These are phyloP conservation scores for Lepraria neglecta DNA, from an alignment of 495 filamentous ascomycete species.

Conservation along the genomic window DNA sequence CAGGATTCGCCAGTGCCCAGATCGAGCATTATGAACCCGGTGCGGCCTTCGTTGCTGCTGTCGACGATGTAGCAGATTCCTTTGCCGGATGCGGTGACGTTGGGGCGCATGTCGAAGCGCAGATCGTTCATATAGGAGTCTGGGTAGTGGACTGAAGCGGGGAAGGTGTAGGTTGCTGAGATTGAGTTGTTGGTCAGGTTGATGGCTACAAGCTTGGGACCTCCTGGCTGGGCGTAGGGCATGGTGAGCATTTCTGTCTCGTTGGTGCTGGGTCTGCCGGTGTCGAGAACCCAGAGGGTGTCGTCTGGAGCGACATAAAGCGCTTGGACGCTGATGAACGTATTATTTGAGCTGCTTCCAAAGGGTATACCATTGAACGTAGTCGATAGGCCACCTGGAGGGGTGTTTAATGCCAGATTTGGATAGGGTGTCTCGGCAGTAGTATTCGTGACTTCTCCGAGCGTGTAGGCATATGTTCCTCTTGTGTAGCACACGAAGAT, in stretches of 20 bases:
- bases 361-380: constrained; percentile 31
- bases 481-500: constrained; percentile 39
- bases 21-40: constrained; percentile 41
- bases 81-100: constrained; percentile 32
- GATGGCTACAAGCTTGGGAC: constrained; percentile 38
- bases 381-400: constrained; percentile 30
- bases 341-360: constrained; percentile 31
- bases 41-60: constrained; percentile 37
- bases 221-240: constrained; percentile 37
- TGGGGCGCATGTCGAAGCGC: constrained; percentile 38
- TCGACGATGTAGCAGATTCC: constrained; percentile 40
- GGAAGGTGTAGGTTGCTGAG: constrained; percentile 34
- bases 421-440: constrained; percentile 37
- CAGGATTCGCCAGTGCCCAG: constrained; percentile 38
- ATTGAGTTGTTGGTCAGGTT: constrained; percentile 36
- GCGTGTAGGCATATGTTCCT: constrained; percentile 33
- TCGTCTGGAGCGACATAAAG: constrained; percentile 37
- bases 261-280: constrained; percentile 37
- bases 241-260: constrained; percentile 33
- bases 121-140: constrained; percentile 41
- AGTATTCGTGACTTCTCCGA: constrained; percentile 34
- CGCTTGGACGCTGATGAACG: constrained; percentile 39
- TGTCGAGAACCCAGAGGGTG: constrained; percentile 41
- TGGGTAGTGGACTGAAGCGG: constrained; percentile 33
- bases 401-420: constrained; percentile 31